These are phyloP conservation scores for Cordyceps javanica DNA, from an alignment of 2,329 filamentous ascomycete genomes.

Conservation along the genomic window DNA sequence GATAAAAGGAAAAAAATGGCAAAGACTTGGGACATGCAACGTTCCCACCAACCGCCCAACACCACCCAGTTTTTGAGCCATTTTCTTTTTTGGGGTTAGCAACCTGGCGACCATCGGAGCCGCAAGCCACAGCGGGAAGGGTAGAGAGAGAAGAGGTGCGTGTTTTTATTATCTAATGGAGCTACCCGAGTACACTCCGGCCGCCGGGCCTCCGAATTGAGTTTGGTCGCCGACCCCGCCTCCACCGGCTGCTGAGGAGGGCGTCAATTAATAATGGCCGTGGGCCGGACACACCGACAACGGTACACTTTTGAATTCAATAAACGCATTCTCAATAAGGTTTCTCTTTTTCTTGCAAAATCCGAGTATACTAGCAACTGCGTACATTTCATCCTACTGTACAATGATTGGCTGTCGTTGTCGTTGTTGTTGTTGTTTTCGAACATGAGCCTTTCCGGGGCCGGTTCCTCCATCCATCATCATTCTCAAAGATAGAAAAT, in stretches of 20 bases:
- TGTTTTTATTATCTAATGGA: not conserved
- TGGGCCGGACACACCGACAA: not conserved
- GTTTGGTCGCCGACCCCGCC: not conserved
- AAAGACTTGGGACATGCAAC: not conserved
- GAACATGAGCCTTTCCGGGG: not conserved
- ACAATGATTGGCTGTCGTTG: not conserved
- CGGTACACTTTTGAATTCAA: not conserved
- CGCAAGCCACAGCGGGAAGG: not conserved
- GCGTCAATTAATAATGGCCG: not conserved
- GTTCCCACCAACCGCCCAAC: constrained; percentile 3
- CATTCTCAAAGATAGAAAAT: not conserved
- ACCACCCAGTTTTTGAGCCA: constrained; percentile 5
- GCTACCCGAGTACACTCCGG: not conserved
- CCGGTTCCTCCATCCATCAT: not conserved
- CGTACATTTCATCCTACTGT: not conserved
- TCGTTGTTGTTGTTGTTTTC: too few species aligned
- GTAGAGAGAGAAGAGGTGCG: too few species aligned
- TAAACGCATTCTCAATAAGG: not conserved
- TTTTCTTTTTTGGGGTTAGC: not conserved
- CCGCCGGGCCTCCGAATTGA: not conserved
- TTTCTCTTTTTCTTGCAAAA: not conserved
- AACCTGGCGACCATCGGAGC: constrained; percentile 1
- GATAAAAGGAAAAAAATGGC: not conserved
- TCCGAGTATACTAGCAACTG: not conserved
- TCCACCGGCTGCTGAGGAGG: not conserved